A percentile compares a stretch with the other conserved stretches of the same genome.
phyloP scores from a whole-genome alignment of 352 stramenopile genomes.

The Hyphochytrium catenoides region DNA sequence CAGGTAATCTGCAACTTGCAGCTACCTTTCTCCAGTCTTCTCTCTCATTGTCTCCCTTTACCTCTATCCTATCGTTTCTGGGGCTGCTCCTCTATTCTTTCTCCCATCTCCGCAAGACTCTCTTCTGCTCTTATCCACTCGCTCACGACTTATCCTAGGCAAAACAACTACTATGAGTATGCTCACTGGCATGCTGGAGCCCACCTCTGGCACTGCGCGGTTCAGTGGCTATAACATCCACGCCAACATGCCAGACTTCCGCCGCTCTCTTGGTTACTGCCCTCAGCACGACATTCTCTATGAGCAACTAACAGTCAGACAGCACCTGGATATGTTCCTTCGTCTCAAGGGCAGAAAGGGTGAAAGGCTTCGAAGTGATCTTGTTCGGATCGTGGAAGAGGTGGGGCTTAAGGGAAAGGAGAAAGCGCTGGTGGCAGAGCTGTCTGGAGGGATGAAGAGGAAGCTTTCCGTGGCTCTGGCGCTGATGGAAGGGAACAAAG shows the following conservation, averaged over 20 bases:
- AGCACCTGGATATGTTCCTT: constrained; percentile 42
- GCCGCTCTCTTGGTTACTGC: constrained; percentile 36
- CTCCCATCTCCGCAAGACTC: too few species aligned
- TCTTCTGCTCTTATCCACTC: too few species aligned
- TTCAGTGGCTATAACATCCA: constrained; percentile 19
- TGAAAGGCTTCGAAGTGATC: constrained; percentile 11
- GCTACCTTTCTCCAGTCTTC: too few species aligned
- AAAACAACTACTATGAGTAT: constrained; percentile 19
- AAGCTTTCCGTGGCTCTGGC: constrained; percentile 67
- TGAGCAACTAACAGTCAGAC: constrained; percentile 33
- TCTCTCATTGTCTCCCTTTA: too few species aligned
- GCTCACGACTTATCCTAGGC: too few species aligned
- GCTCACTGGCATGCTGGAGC: constrained; percentile 11
- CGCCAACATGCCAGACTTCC: constrained; percentile 29
- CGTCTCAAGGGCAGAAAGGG: constrained; percentile 26
- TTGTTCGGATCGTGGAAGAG: constrained; percentile 20
- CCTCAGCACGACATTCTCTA: constrained; percentile 59
- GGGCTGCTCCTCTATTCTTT: too few species aligned
- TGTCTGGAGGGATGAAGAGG: constrained; percentile 69
- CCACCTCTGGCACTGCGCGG: constrained; percentile 11
- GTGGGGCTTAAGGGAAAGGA: constrained; percentile 36
- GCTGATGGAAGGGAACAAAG: constrained; percentile 37
- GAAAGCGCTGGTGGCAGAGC: constrained; percentile 18
- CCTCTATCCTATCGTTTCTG: too few species aligned
- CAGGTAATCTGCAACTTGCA: too few species aligned